phyloP scores from a whole-genome alignment of 352 stramenopile genomes.

The Paralagenidium karlingii region DNA sequence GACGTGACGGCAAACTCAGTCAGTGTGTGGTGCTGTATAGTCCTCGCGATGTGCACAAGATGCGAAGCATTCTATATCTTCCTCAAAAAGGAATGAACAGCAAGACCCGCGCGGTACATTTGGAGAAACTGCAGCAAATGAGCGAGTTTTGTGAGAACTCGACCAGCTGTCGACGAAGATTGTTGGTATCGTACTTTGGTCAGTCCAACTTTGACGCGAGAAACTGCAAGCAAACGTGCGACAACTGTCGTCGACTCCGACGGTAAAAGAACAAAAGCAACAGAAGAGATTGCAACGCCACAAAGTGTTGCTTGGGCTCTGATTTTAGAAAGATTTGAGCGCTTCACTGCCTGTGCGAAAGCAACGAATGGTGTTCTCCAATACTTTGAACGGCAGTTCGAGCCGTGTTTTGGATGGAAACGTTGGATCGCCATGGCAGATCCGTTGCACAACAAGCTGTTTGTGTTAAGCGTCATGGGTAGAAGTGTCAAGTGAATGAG shows the following conservation, averaged over 20 bases:
- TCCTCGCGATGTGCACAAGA: slow-evolving; percentile 53
- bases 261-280: no score
- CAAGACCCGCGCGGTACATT: slow-evolving; percentile 50
- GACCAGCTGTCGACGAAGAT: slow-evolving; percentile 54
- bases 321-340: slow-evolving; percentile 10
- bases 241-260: slow-evolving; percentile 48
- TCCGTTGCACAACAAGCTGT: slow-evolving; percentile 27
- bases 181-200: slow-evolving; percentile 71
- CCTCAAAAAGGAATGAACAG: slow-evolving; percentile 69
- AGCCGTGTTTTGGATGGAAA: slow-evolving; percentile 10
- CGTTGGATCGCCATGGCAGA: slow-evolving; percentile 12
- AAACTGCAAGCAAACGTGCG: slow-evolving; percentile 41
- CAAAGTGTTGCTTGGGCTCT: no score
- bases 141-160: slow-evolving; percentile 68
- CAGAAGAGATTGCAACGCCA: no score
- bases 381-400: slow-evolving; percentile 47
- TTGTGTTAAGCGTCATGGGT: no score
- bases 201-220: slow-evolving; percentile 44
- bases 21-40: slow-evolving; percentile 85
- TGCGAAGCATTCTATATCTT: slow-evolving; percentile 50
- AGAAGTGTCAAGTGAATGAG: not conserved
- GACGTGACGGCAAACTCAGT: slow-evolving; percentile 84
- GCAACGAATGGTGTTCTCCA: slow-evolving; percentile 57
- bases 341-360: slow-evolving; percentile 23
- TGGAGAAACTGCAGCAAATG: slow-evolving; percentile 71